A percentile compares a stretch with the other conserved stretches of the same genome.
Conservation (phyloP, 352 stramenopile species). For the Aphanomyces cochlioides region DNA sequence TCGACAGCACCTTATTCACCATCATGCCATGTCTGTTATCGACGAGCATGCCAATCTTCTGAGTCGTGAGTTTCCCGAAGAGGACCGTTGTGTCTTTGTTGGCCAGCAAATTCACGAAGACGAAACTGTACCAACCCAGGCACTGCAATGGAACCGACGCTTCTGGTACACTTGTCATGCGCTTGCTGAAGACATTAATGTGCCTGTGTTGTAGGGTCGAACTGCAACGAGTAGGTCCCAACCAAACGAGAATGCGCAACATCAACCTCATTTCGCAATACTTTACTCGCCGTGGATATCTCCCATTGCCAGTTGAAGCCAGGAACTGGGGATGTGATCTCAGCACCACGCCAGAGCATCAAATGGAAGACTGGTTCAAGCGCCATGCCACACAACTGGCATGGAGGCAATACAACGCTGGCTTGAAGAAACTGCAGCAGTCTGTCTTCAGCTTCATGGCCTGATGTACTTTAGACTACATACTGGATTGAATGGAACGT, state of each 20-base stretch:
- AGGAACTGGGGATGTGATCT: background rate
- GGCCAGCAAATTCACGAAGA: conserved; percentile 23
- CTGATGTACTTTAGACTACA: background rate
- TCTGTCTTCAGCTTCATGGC: background rate
- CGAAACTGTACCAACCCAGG: conserved; percentile 4
- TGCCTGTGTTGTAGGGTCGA: background rate
- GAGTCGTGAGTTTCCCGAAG: conserved; percentile 21
- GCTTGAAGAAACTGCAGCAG: background rate
- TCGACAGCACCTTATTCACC: background rate
- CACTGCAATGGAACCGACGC: background rate
- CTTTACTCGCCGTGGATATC: background rate
- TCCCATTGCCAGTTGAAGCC: background rate
- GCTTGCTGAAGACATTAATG: background rate
- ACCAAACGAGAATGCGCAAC: conserved; percentile 8
- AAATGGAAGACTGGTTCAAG: background rate
- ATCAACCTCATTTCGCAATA: background rate
- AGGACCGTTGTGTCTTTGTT: conserved; percentile 9
- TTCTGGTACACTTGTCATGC: conserved; percentile 14
- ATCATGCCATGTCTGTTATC: background rate
- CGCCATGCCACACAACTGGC: background rate
- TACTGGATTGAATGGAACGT: too few relatives aligned
- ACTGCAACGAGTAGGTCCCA: background rate
- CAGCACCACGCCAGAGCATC: background rate
- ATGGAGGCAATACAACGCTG: conserved; percentile 4
- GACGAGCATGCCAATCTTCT: conserved; percentile 3